Evolutionary conservation across 2,329 filamentous ascomycete genomes (phyloP), one percentile per base, ranked within the genome.

Genomic region (Penicillium sp.): DNA sequence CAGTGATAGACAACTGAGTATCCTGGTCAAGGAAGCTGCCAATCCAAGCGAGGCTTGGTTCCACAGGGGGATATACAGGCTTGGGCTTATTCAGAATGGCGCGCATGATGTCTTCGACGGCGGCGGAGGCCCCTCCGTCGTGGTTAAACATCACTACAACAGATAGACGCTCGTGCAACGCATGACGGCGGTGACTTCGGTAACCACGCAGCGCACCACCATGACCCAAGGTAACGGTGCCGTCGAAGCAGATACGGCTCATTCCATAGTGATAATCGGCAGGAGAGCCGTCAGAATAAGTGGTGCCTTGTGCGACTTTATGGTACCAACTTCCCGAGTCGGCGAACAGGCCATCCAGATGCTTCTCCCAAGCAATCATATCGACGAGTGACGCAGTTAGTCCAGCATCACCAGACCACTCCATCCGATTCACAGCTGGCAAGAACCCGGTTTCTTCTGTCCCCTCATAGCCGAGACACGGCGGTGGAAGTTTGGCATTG

Each of bases 381-480:
- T 80, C 78, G n/a, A 67, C 63, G 3, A 80, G 71, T 6, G 77
- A 75, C 49, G 76, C 78, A 3, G 74, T 75, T 13, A 79, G 65
- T 8, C 78, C 78, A 6, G 78, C 78, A 65, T 80, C 78, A 3
- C 77, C 78, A 19, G 77, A 71, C 78, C 78, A 80, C 57, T 80
- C 76, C 48, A 80, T 80, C 0, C 69, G 68, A 53, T 80, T 80
- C 13, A 67, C 53, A 3, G 72, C 75, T 1, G 71, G 66, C 3
- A 69, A 59, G 50, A 70, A 80, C 0, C 78, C 78, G 9, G 58
- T 52, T 14, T 69, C 52, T 55, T 77, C 75, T 16, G 67, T 66
- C 3, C 77, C 77, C 60, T 80, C 78, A 57, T 80, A 79, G 9
- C 78, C 78, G 2, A 78, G 68, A 50, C 75, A 74, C 0, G 77